phyloP scores from a whole-genome alignment of 2,329 filamentous ascomycete genomes.

The Penicillium sp. region DNA sequence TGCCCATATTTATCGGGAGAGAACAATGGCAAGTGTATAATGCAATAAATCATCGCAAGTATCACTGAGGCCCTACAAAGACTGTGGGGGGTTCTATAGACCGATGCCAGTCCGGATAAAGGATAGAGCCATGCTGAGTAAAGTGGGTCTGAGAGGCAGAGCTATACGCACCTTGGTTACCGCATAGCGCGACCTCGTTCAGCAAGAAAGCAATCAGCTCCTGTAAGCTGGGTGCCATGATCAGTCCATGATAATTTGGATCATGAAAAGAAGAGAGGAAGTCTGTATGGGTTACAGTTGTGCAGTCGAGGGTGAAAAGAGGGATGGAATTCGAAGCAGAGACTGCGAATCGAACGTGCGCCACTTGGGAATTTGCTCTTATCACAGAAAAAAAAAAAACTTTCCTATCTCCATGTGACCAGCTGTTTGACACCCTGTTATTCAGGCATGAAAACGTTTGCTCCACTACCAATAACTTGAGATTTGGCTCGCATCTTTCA shows the following conservation, averaged over 20 bases:
- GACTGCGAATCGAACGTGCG: conserved; percentile 35
- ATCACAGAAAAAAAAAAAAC: background rate
- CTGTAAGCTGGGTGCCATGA: conserved; percentile 55
- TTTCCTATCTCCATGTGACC: conserved; percentile 11
- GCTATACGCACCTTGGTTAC: conserved; percentile 55
- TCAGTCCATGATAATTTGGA: conserved; percentile 6
- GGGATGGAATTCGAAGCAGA: conserved; percentile 20
- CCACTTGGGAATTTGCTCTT: conserved; percentile 9
- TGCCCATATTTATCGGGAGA: background rate
- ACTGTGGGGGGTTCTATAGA: background rate
- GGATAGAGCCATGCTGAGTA: conserved; percentile 1
- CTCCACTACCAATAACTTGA: too few relatives aligned
- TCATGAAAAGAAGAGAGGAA: conserved; percentile 1
- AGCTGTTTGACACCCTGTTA: background rate
- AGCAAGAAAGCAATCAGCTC: conserved; percentile 59
- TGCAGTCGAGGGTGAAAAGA: background rate
- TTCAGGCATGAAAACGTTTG: background rate
- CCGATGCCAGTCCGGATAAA: background rate
- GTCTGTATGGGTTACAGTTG: background rate
- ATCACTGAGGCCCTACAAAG: background rate
- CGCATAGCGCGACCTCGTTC: conserved; percentile 59
- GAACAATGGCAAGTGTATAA: background rate
- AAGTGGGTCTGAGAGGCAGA: conserved; percentile 23
- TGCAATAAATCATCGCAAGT: background rate
- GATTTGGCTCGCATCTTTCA: too few relatives aligned